Evolutionary conservation across 2,329 filamentous ascomycete species (phyloP).

Genomic region (Diaporthe sp.): DNA sequence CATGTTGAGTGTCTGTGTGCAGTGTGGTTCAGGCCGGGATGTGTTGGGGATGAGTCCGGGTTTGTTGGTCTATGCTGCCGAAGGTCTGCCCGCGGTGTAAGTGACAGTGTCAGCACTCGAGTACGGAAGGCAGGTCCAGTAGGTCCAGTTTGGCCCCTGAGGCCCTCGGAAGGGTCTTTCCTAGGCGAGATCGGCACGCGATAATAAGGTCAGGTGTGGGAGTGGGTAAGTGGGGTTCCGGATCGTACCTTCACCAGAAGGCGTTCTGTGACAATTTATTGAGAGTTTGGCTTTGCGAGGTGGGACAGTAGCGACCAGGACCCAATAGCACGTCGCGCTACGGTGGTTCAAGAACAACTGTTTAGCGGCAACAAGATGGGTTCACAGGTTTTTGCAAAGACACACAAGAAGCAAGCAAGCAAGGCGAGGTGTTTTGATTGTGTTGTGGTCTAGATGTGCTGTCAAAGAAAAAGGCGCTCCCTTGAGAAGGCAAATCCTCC

Average conservation of each 20-base stretch:
- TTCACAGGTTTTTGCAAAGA: not conserved
- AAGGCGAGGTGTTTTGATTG: not conserved
- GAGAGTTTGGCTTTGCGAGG: constrained; percentile 2
- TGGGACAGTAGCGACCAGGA: not conserved
- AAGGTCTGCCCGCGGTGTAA: constrained; percentile 19
- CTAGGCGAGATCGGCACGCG: constrained; percentile 37
- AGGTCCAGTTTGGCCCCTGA: not conserved
- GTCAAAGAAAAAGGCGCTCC: not conserved
- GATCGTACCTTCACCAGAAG: constrained; percentile 38
- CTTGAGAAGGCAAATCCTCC: constrained; percentile 7
- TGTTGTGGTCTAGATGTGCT: not conserved
- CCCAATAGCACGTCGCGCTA: not conserved
- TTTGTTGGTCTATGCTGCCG: constrained; percentile 9
- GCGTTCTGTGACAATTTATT: not conserved
- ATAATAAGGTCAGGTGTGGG: constrained; percentile 34
- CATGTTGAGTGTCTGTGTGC: constrained; percentile 33
- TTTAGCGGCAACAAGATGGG: not conserved
- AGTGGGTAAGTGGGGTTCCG: constrained; percentile 38
- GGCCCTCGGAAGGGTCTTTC: constrained; percentile 36
- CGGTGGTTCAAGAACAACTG: not conserved
- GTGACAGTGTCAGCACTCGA: constrained; percentile 9
- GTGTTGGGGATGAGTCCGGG: not conserved
- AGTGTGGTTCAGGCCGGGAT: not conserved
- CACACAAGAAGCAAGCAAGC: not conserved
- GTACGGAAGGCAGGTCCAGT: not conserved